Evolutionary conservation across 345 rosid genomes (phyloP).

Genomic region (Gossypium mustelinum): DNA sequence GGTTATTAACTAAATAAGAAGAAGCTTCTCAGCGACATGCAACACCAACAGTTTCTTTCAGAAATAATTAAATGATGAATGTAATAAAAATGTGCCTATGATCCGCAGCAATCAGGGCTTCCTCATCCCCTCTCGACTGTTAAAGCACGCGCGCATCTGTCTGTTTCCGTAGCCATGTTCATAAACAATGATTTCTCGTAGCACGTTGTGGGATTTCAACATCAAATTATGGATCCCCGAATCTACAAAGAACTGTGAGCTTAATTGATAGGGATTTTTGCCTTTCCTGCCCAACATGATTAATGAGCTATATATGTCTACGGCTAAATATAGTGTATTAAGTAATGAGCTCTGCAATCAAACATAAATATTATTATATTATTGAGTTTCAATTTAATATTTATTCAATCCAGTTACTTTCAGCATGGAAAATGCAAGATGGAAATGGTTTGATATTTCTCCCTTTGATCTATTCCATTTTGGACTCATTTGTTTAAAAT

Average conservation of each 20-base stretch:
- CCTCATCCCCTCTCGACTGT: background rate
- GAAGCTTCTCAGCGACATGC: background rate
- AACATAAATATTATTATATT: background rate
- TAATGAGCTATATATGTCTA: background rate
- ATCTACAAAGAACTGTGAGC: background rate
- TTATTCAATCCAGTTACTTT: background rate
- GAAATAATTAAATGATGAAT: background rate
- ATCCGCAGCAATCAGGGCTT: background rate
- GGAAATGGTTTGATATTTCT: background rate
- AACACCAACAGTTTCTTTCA: background rate
- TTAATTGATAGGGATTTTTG: background rate
- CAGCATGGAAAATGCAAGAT: conserved; percentile 16
- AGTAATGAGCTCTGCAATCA: background rate
- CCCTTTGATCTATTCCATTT: background rate
- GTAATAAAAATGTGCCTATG: background rate
- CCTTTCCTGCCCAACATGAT: background rate
- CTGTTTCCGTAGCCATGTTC: background rate
- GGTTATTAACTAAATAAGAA: background rate
- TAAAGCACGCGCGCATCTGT: background rate
- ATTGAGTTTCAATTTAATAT: background rate
- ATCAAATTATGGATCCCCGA: background rate
- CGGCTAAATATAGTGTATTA: background rate
- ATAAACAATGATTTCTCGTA: background rate
- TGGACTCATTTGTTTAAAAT: background rate
- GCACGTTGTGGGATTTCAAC: background rate